These are phyloP conservation scores for Daphne laureola DNA, from an alignment of 441 rosid species.

Conservation along the genomic window DNA sequence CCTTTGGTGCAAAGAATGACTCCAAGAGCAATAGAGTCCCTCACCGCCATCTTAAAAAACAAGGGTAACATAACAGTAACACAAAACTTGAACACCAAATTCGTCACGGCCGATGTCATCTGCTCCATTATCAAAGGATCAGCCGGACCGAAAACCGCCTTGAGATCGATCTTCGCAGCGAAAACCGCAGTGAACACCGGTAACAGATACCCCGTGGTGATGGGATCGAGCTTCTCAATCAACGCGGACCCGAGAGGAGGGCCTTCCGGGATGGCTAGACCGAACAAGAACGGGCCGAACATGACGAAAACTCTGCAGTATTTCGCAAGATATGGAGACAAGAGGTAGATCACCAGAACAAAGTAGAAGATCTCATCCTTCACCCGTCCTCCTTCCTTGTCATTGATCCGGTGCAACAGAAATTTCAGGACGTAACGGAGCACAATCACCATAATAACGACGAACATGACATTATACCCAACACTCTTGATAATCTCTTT, in stretches of 20 bases:
- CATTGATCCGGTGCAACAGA: conserved; percentile 20
- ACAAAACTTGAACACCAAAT: conserved; percentile 4
- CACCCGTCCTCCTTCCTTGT: conserved; percentile 22
- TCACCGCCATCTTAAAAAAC: background rate
- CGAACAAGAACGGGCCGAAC: conserved; percentile 22
- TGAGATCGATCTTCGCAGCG: too few relatives aligned
- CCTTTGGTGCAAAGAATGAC: background rate
- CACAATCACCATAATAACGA: background rate
- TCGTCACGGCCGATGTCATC: background rate
- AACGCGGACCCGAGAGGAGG: conserved; percentile 30
- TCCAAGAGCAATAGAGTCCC: background rate
- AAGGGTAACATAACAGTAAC: background rate
- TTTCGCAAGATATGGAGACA: conserved; percentile 10
- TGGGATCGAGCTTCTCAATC: conserved; percentile 20
- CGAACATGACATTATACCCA: background rate
- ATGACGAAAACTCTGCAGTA: conserved; percentile 11
- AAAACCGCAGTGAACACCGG: conserved; percentile 7
- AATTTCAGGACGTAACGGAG: conserved; percentile 13
- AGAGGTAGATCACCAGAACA: conserved; percentile 7
- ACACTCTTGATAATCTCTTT: background rate
- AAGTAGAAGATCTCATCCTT: conserved; percentile 12
- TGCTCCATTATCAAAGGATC: background rate
- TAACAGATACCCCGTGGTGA: conserved; percentile 20
- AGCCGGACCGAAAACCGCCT: too few relatives aligned
- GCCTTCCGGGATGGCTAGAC: conserved; percentile 30